These are phyloP conservation scores for Lactarius evosmus DNA, from an alignment of 768 basidiomycete genomes.

Conservation along the genomic window DNA sequence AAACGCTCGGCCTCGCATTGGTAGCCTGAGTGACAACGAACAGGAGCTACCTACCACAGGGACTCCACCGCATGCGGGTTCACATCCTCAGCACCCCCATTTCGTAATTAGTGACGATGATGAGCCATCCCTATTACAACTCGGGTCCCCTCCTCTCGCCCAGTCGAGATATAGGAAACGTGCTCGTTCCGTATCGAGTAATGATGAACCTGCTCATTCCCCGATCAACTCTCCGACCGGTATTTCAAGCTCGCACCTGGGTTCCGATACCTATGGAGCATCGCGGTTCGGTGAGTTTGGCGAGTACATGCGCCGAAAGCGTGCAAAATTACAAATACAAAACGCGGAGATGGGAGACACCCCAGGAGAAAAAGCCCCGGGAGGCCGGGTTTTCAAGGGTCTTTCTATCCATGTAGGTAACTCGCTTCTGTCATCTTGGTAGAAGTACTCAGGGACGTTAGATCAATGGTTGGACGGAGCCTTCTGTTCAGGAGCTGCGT, in stretches of 20 bases:
- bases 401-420: slow-evolving; percentile 75
- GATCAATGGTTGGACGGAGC: slow-evolving; percentile 89
- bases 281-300: slow-evolving; percentile 80
- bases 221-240: neutral
- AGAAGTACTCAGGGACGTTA: slow-evolving; percentile 33
- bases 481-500: slow-evolving; percentile 81
- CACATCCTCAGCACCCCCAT: neutral
- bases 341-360: slow-evolving; percentile 44
- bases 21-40: slow-evolving; percentile 40
- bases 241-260: slow-evolving; percentile 21
- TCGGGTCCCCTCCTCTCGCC: slow-evolving; percentile 10
- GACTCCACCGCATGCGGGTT: neutral
- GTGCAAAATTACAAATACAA: slow-evolving; percentile 86
- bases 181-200: slow-evolving; percentile 14
- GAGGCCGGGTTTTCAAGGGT: slow-evolving; percentile 63
- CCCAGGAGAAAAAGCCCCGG: slow-evolving; percentile 29
- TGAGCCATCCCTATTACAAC: slow-evolving; percentile 5
- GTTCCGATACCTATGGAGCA: slow-evolving; percentile 59
- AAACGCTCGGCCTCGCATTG: slow-evolving; percentile 40
- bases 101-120: slow-evolving; percentile 9
- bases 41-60: neutral
- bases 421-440: slow-evolving; percentile 1
- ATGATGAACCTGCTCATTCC: slow-evolving; percentile 12
- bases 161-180: slow-evolving; percentile 24
- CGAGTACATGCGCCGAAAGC: slow-evolving; percentile 88